Evolutionary conservation across 805 yeast genomes (phyloP).

Genomic region (Wickerhamomyces kurtzmanii): DNA sequence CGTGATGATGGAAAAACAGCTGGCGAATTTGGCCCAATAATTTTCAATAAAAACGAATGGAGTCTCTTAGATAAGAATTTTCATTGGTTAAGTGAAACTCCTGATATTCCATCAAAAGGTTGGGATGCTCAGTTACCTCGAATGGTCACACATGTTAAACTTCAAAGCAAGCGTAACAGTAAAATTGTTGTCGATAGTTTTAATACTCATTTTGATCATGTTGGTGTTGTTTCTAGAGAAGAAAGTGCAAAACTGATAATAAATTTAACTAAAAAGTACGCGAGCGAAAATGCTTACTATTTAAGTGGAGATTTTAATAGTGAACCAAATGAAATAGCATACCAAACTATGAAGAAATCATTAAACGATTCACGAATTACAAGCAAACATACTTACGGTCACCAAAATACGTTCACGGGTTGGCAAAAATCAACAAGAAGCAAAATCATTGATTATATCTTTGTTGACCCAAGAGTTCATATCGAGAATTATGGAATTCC

Average conservation of each 20-base stretch:
- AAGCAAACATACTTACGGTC: constrained; percentile 27
- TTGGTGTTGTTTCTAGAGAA: constrained; percentile 32
- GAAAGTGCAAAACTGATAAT: constrained; percentile 35
- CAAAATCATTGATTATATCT: constrained; percentile 21
- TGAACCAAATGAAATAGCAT: constrained; percentile 28
- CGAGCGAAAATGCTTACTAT: constrained; percentile 29
- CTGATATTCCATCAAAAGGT: constrained; percentile 39
- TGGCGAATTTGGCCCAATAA: constrained; percentile 44
- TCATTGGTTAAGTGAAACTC: constrained; percentile 46
- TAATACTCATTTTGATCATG: constrained; percentile 43
- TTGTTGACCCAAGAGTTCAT: constrained; percentile 6
- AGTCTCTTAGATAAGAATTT: constrained; percentile 28
- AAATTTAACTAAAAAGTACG: constrained; percentile 22
- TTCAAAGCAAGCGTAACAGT: constrained; percentile 14
- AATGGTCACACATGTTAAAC: constrained; percentile 25
- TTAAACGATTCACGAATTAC: constrained; percentile 27
- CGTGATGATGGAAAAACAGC: constrained; percentile 38
- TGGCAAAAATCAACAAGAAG: constrained; percentile 24
- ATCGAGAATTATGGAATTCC: constrained; percentile 24
- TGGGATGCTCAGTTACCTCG: constrained; percentile 38
- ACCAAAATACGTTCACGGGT: constrained; percentile 36
- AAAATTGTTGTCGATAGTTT: constrained; percentile 19
- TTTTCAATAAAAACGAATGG: constrained; percentile 28
- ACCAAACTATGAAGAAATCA: constrained; percentile 26
- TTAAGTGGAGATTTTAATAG: constrained; percentile 54